Conservation (phyloP, 352 stramenopile genomes). For the Phytophthora pluvialis region DNA sequence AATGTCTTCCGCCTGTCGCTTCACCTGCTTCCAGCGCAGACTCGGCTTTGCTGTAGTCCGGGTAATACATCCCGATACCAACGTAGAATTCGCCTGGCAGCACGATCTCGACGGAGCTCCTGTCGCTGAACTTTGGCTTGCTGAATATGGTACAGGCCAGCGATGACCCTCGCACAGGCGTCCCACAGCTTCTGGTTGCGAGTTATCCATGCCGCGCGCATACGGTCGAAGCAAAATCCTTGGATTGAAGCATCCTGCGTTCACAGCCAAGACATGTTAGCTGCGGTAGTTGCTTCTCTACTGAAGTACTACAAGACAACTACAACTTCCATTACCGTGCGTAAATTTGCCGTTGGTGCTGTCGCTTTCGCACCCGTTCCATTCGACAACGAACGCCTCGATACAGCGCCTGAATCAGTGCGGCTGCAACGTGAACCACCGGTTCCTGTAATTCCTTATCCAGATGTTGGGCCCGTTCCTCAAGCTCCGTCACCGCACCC, state of each 20-base stretch:
- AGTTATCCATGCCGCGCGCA: constrained; percentile 37
- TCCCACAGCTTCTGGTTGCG: constrained; percentile 31
- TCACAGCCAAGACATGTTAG: no score
- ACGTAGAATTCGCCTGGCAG: constrained; percentile 32
- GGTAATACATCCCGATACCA: constrained; percentile 28
- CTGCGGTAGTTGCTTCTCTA: no score
- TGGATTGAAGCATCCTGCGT: constrained; percentile 38
- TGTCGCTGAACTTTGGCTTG: constrained; percentile 33
- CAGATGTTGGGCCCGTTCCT: constrained; percentile 7
- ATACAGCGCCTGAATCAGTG: constrained; percentile 43
- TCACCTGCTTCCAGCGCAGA: constrained; percentile 22
- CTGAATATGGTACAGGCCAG: constrained; percentile 42
- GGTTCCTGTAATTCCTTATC: constrained; percentile 16
- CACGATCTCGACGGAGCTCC: constrained; percentile 30
- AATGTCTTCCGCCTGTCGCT: constrained; percentile 14
- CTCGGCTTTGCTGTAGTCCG: constrained; percentile 38
- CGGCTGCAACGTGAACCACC: constrained; percentile 36
- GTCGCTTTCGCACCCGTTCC: constrained; percentile 9
- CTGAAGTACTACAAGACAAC: background rate
- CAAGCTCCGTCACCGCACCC: constrained; percentile 38
- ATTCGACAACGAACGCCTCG: constrained; percentile 23
- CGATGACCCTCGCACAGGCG: constrained; percentile 28
- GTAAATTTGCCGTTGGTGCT: constrained; percentile 14
- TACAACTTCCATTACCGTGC: constrained; percentile 11
- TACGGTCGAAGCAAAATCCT: constrained; percentile 51